A percentile compares a stretch with the other conserved stretches of the same genome.
Evolutionary conservation across 345 rosid genomes (phyloP).

Genomic region (Gossypium ekmanianum): DNA sequence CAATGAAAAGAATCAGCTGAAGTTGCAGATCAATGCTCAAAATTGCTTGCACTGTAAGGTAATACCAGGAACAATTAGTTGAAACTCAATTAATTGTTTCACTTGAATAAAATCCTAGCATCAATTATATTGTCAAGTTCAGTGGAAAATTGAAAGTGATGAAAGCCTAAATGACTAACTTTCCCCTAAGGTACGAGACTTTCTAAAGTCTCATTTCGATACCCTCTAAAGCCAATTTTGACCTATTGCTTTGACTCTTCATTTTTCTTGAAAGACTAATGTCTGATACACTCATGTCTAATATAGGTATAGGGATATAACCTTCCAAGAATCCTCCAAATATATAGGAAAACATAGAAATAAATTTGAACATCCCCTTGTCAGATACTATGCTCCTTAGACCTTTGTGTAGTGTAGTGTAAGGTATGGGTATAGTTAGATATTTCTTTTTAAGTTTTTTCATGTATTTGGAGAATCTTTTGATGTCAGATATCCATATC

Average conservation of each 20-base stretch:
- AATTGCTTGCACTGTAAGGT: slow-evolving; percentile 98
- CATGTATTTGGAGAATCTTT: neutral
- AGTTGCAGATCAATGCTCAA: slow-evolving; percentile 90
- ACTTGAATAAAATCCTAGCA: neutral
- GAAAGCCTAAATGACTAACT: neutral
- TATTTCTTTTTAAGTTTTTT: neutral
- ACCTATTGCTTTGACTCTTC: no score
- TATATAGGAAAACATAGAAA: no score
- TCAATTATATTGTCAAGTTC: neutral
- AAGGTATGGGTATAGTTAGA: neutral
- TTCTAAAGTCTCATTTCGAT: neutral
- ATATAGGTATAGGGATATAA: no score
- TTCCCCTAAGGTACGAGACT: neutral
- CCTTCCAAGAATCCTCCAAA: no score
- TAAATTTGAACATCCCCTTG: no score
- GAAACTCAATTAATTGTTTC: slow-evolving; percentile 4
- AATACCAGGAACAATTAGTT: slow-evolving; percentile 9
- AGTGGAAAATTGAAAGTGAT: neutral
- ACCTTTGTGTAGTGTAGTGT: neutral
- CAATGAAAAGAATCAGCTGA: slow-evolving; percentile 57
- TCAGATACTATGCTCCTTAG: no score
- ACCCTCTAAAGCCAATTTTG: neutral
- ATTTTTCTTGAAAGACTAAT: no score
- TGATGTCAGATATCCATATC: neutral
- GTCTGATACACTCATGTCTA: no score